Conservation (phyloP, 164 flowering plant genomes). For the Kalanchoe fedtschenkoi region DNA sequence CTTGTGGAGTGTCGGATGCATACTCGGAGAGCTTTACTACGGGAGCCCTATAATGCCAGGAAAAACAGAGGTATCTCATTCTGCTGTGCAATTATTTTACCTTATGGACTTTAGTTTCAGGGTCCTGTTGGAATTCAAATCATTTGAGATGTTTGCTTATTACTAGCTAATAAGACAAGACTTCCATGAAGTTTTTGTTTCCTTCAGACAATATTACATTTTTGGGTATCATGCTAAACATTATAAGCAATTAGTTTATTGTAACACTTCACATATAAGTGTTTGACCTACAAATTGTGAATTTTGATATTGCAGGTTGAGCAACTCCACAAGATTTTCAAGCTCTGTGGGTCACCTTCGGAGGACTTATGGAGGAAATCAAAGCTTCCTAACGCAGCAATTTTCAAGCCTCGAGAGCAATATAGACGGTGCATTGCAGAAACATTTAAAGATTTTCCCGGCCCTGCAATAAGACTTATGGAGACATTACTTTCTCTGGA, state of each 20-base stretch:
- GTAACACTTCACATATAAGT: too few species aligned
- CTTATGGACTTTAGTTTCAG: neutral
- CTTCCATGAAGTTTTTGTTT: neutral
- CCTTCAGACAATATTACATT: neutral
- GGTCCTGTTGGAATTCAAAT: neutral
- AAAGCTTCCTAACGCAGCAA: constrained; percentile 88
- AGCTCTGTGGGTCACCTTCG: constrained; percentile 95
- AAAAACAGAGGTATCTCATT: constrained; percentile 72
- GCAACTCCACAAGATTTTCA: constrained; percentile 92
- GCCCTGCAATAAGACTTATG: constrained; percentile 66
- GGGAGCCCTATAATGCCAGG: constrained; percentile 99
- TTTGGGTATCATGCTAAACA: neutral
- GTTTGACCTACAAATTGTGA: neutral
- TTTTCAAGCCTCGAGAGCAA: constrained; percentile 90
- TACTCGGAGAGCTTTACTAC: constrained; percentile 89
- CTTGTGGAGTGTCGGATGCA: constrained; percentile 98
- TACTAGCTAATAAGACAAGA: neutral
- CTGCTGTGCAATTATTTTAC: neutral
- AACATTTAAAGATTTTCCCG: constrained; percentile 83
- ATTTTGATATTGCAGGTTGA: constrained; percentile 50
- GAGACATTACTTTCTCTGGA: constrained; percentile 81
- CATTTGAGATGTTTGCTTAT: neutral
- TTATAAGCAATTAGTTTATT: neutral
- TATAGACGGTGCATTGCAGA: constrained; percentile 74
- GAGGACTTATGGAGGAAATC: constrained; percentile 96